Base-by-base conservation (phyloP, 192 early-diverging fungal species). In the Coemansia sp. region DNA sequence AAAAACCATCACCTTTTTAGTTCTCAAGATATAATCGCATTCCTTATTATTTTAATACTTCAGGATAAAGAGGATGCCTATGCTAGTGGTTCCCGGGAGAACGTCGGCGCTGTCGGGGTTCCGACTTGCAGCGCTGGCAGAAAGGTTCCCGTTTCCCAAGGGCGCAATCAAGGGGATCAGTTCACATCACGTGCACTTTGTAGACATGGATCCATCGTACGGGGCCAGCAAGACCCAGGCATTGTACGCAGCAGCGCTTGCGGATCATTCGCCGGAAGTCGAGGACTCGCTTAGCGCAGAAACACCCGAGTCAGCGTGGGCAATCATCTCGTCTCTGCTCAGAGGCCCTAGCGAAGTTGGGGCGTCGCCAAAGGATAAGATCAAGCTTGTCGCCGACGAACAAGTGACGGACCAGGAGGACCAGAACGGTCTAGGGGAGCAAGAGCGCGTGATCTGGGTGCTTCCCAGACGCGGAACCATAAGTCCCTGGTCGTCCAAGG, bases 401-500 rank as follows among this genome's bases (percentile, higher is more conserved):
- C 24, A 52, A 15, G 51, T 23, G 24, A 51, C 34, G 9, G 24
- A 35, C 24, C 23, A 24, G 11, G 57, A 57, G n/a, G 64, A 49
- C 46, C 45, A 26, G 46, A 30, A 34, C 6, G 59, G 23, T 34
- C 69, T 72, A 11, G 36, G 10, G 5, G 20, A 46, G 0, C 64
- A 43, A n/a, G 76, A 69, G 62, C 63, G 70, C 38, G 36, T 41
- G 48, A 60, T 95, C 38, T 75, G 90, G 72, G 92, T 98, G 36
- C 75, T 98, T 57, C 98, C 98, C 2, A 88, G 97, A 15, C 84
- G 86, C 63, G 98, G 98, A 30, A 99, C 97, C 24, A 99, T 99
- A 68, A 95, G 95, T 10, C 98, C 98, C 18, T 99, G 98, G 98
- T 97, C 95, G 20, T 95, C 94, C 59, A 99, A 99, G 87, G 98